phyloP scores from a whole-genome alignment of 129 eudicot genomes.

The Arctium lappa region DNA sequence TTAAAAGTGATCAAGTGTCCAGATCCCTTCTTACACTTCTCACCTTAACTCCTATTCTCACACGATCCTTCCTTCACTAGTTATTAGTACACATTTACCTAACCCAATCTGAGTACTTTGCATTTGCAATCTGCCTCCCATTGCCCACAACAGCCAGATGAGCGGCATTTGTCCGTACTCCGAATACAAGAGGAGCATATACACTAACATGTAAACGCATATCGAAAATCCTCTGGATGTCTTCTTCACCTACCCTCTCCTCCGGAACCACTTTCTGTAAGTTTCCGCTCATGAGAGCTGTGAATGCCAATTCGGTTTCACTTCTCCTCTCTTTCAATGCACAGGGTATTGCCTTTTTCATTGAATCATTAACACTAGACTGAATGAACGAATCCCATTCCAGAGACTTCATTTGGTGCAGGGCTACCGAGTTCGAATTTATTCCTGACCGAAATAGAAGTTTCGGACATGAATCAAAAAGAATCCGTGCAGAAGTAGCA shows the following conservation, averaged over 20 bases:
- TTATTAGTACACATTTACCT: slow-evolving; percentile 40
- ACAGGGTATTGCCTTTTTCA: slow-evolving; percentile 49
- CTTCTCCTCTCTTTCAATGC: slow-evolving; percentile 40
- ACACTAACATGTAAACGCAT: slow-evolving; percentile 59
- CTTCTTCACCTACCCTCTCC: slow-evolving; percentile 34
- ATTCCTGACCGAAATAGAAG: slow-evolving; percentile 39
- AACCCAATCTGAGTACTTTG: slow-evolving; percentile 92
- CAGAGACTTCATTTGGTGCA: slow-evolving; percentile 11
- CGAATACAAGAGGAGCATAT: slow-evolving; percentile 65
- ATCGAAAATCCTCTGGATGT: slow-evolving; percentile 38
- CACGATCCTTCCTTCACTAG: neutral
- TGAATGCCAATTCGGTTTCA: slow-evolving; percentile 65
- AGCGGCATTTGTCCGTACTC: slow-evolving; percentile 48
- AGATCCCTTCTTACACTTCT: too few species aligned
- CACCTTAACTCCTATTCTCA: too few species aligned
- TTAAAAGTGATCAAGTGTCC: too few species aligned
- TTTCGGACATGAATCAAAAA: slow-evolving; percentile 42
- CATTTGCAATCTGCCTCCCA: slow-evolving; percentile 64
- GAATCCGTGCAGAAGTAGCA: slow-evolving; percentile 53
- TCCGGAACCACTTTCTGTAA: slow-evolving; percentile 28
- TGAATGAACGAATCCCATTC: slow-evolving; percentile 50
- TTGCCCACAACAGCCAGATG: slow-evolving; percentile 75
- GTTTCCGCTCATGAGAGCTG: slow-evolving; percentile 66
- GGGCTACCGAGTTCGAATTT: neutral
- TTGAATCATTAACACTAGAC: slow-evolving; percentile 47